Evolutionary conservation across 2,329 filamentous ascomycete species (phyloP).

Genomic region (Sclerotinia glacialis): DNA sequence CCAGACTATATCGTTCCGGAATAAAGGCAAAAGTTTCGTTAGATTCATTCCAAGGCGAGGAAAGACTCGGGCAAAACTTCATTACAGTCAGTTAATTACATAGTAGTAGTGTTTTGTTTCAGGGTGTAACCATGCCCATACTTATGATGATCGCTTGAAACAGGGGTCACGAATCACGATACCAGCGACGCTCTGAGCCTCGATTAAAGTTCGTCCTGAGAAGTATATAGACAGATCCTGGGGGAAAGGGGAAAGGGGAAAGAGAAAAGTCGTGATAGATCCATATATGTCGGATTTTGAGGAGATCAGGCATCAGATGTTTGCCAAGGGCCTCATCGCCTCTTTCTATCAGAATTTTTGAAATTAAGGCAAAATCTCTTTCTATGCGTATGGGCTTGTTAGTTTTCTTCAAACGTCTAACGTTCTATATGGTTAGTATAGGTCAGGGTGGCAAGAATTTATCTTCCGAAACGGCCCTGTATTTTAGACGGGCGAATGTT

Average conservation of each 20-base stretch:
- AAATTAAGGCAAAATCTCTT: too few relatives aligned
- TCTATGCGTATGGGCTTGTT: too few relatives aligned
- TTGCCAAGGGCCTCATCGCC: too few relatives aligned
- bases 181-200: not conserved
- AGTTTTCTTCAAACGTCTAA: too few relatives aligned
- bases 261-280: too few relatives aligned
- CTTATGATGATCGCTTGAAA: constrained; percentile 1
- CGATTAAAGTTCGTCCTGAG: not conserved
- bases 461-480: not conserved
- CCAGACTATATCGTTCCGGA: not conserved
- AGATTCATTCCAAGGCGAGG: not conserved
- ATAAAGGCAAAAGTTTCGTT: not conserved
- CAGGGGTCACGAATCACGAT: not conserved
- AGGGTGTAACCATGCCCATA: not conserved
- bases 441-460: too few relatives aligned
- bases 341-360: too few relatives aligned
- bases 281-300: too few relatives aligned
- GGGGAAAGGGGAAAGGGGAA: too few relatives aligned
- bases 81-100: not conserved
- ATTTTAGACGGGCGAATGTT: not conserved
- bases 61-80: not conserved
- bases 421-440: too few relatives aligned
- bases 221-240: not conserved
- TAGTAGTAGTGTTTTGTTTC: not conserved
- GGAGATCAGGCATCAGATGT: too few relatives aligned